phyloP scores from a whole-genome alignment of 2,329 filamentous ascomycete genomes.

The Fusarium decemcellulare region DNA sequence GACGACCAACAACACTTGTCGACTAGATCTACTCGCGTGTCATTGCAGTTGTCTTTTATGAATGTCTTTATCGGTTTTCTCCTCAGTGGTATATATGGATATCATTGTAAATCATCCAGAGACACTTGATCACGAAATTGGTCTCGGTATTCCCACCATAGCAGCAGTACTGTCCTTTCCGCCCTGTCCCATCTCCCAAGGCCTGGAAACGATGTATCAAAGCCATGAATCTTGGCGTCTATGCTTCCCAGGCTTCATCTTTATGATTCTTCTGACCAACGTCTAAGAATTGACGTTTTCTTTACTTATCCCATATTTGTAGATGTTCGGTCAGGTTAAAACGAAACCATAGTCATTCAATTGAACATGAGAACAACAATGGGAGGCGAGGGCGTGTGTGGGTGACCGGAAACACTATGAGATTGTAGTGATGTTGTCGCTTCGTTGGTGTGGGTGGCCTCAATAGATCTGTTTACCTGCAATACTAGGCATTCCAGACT shows the following conservation, averaged over 20 bases:
- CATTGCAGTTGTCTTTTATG: neutral
- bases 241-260: neutral
- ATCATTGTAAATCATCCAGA: neutral
- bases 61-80: too few relatives aligned
- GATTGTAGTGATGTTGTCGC: neutral
- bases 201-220: neutral
- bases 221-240: neutral
- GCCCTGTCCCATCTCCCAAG: neutral
- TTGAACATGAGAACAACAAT: neutral
- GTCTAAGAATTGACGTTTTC: neutral
- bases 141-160: neutral
- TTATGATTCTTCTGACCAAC: neutral
- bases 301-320: neutral
- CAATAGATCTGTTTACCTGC: neutral
- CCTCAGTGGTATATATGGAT: neutral
- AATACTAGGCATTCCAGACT: too few relatives aligned
- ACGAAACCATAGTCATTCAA: neutral
- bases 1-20: neutral
- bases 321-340: neutral
- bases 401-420: conserved; percentile 2
- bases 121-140: too few relatives aligned
- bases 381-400: neutral
- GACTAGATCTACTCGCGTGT: neutral
- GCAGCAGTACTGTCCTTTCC: neutral
- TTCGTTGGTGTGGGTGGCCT: neutral